phyloP scores from a whole-genome alignment of 257 asterid genomes.

The Gentiana macrophylla region DNA sequence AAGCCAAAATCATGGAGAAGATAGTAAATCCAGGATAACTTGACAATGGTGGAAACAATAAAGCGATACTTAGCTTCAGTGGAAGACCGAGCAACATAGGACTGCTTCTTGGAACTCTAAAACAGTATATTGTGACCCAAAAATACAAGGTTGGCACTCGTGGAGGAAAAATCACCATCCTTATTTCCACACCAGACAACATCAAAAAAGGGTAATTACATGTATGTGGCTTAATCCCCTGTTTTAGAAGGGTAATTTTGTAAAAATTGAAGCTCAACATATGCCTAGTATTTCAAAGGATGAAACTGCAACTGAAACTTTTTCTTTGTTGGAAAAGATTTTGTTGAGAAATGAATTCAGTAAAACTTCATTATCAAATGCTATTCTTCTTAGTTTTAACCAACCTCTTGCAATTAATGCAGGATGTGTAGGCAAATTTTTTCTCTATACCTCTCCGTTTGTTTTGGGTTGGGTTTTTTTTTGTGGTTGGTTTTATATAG shows the following conservation, averaged over 20 bases:
- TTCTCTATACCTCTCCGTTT: neutral
- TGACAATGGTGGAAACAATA: too few species aligned
- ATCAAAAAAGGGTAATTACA: constrained; percentile 12
- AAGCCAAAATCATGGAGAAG: too few species aligned
- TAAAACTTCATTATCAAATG: constrained; percentile 34
- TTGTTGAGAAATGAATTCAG: constrained; percentile 35
- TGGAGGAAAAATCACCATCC: too few species aligned
- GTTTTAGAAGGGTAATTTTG: constrained; percentile 38
- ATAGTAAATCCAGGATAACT: too few species aligned
- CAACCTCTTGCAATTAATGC: constrained; percentile 54
- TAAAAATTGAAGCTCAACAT: constrained; percentile 38
- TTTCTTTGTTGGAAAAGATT: constrained; percentile 49
- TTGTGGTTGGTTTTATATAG: too few species aligned
- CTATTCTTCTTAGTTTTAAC: constrained; percentile 33
- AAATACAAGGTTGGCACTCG: too few species aligned
- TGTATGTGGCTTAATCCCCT: constrained; percentile 81
- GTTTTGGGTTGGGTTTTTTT: too few species aligned
- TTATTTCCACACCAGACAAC: too few species aligned
- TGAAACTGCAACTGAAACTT: constrained; percentile 60
- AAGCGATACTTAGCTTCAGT: too few species aligned
- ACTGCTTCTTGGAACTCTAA: too few species aligned
- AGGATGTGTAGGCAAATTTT: constrained; percentile 57
- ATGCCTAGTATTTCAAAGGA: constrained; percentile 47
- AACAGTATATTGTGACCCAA: too few species aligned
- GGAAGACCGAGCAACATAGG: too few species aligned